Evolutionary conservation across 371 early-diverging fungal species (phyloP).

Genomic region (Mortierella sp.): DNA sequence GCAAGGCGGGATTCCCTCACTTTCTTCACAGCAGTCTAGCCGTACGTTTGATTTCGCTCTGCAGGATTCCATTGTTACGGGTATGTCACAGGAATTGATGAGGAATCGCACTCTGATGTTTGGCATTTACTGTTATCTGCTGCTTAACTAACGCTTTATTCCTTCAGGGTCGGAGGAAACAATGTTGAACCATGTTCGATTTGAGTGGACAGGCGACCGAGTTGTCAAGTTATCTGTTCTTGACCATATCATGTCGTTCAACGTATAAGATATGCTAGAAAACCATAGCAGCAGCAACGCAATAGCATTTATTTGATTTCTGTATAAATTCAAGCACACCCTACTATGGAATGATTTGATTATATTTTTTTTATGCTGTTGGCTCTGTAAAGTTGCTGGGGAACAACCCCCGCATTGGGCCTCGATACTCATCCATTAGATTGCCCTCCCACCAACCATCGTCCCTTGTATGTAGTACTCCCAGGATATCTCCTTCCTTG

Average conservation of each 20-base stretch:
- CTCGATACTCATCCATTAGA: constrained; percentile 60
- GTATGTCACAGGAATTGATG: constrained; percentile 8
- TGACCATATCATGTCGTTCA: constrained; percentile 75
- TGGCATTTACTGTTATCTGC: neutral
- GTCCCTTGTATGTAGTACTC: constrained; percentile 71
- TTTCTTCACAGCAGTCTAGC: constrained; percentile 49
- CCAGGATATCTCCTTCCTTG: constrained; percentile 80
- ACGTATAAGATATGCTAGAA: constrained; percentile 54
- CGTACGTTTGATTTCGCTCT: constrained; percentile 75
- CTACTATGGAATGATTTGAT: too few relatives aligned
- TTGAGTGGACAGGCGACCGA: constrained; percentile 79
- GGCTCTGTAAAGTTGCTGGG: constrained; percentile 76
- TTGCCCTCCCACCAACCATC: constrained; percentile 86
- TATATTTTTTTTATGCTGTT: constrained; percentile 22
- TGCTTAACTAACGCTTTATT: neutral
- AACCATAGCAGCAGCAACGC: neutral
- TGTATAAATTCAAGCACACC: too few relatives aligned
- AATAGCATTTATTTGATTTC: neutral
- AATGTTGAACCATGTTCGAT: constrained; percentile 67
- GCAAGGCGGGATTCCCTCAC: constrained; percentile 23
- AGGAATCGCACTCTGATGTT: neutral
- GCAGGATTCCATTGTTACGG: constrained; percentile 61
- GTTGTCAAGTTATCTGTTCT: constrained; percentile 70
- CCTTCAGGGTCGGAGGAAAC: constrained; percentile 36
- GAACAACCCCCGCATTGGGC: constrained; percentile 64